Conservation (phyloP, 2,329 filamentous ascomycete genomes). For the Purpureocillium takamizusanense region DNA sequence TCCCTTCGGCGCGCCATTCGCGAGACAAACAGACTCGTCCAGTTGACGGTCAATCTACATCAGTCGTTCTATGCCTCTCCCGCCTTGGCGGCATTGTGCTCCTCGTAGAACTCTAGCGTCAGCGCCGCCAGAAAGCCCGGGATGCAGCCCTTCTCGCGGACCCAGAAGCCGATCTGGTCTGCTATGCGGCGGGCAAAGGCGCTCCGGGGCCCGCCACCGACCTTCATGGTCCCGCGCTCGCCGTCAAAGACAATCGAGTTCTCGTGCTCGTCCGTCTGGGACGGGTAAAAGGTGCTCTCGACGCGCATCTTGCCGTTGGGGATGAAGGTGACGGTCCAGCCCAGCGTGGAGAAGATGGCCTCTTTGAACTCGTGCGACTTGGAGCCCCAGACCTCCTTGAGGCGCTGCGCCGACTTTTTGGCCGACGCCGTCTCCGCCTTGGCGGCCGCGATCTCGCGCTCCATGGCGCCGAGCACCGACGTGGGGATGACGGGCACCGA, state of each 20-base stretch:
- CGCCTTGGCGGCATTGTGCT: conserved; percentile 27
- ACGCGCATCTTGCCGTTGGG: conserved; percentile 95
- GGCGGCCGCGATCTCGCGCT: conserved; percentile 65
- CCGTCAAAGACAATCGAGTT: conserved; percentile 80
- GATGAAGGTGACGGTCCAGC: conserved; percentile 92
- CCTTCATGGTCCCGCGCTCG: conserved; percentile 95
- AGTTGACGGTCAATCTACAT: no score
- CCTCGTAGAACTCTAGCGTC: conserved; percentile 89
- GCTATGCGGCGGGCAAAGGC: conserved; percentile 78
- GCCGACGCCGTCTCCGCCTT: conserved; percentile 60
- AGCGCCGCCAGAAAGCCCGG: conserved; percentile 86
- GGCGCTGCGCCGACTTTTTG: conserved; percentile 74
- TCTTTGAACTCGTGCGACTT: conserved; percentile 95
- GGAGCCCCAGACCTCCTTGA: conserved; percentile 86
- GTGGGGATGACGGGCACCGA: conserved; percentile 60
- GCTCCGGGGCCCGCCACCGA: conserved; percentile 80
- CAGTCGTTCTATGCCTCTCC: no score
- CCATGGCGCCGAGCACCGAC: conserved; percentile 65
- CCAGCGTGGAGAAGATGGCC: conserved; percentile 82
- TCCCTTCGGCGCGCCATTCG: no score
- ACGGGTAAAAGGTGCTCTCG: conserved; percentile 75
- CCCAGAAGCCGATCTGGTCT: conserved; percentile 90
- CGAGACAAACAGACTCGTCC: no score
- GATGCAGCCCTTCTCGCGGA: conserved; percentile 85
- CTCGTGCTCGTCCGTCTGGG: conserved; percentile 57